phyloP scores from a whole-genome alignment of 164 flowering plant species.

The Liriodendron chinense region DNA sequence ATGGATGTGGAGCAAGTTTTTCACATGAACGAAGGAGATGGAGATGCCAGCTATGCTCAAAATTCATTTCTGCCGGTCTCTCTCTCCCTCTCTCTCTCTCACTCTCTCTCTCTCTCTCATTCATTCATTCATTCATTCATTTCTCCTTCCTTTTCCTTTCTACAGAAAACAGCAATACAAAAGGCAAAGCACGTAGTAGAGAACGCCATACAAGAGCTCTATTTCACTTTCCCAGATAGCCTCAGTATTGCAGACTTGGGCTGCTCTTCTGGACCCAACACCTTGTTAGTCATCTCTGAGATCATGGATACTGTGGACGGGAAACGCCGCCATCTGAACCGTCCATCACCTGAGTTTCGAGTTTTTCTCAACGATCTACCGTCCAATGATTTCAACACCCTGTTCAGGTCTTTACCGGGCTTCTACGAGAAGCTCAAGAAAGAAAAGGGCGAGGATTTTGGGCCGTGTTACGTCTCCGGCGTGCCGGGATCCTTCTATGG shows the following conservation, averaged over 20 bases:
- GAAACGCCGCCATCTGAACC: conserved; percentile 7
- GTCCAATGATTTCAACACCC: conserved; percentile 48
- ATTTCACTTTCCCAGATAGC: conserved; percentile 12
- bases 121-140: not conserved
- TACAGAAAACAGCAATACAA: conserved; percentile 2
- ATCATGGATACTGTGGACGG: conserved; percentile 26
- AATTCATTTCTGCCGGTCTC: conserved; percentile 7
- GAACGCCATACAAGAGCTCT: conserved; percentile 38
- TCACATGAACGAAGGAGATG: conserved; percentile 9
- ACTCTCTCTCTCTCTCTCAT: not conserved
- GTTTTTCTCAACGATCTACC: conserved; percentile 58
- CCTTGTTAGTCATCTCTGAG: conserved; percentile 33
- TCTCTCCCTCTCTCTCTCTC: not conserved
- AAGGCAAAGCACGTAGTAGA: conserved; percentile 24
- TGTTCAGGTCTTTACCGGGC: conserved; percentile 31
- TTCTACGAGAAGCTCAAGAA: conserved; percentile 23
- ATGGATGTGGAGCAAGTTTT: conserved; percentile 5
- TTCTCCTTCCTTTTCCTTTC: not conserved
- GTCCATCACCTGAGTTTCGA: conserved; percentile 30
- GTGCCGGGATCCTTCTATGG: conserved; percentile 58
- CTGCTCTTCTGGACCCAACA: conserved; percentile 73
- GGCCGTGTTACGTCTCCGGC: conserved; percentile 43
- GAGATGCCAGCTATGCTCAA: conserved; percentile 6
- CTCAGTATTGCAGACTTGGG: conserved; percentile 61
- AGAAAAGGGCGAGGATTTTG: conserved; percentile 16